Conservation (phyloP, 2,329 filamentous ascomycete genomes). For the Fusarium subtropicale region DNA sequence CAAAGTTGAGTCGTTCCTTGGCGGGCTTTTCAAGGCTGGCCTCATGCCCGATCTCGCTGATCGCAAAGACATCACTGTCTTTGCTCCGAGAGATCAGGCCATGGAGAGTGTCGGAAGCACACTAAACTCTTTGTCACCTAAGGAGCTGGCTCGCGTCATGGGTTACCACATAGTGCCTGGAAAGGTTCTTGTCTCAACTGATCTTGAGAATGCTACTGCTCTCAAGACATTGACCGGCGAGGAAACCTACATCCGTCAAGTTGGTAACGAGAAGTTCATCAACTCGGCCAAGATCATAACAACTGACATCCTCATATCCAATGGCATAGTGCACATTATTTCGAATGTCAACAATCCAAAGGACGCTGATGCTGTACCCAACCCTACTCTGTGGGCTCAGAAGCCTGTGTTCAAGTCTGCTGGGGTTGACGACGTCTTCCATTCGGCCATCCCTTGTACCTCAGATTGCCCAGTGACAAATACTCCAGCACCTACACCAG, state of each 20-base stretch:
- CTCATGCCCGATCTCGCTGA: constrained; percentile 57
- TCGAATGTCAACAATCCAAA: constrained; percentile 64
- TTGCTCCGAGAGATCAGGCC: constrained; percentile 71
- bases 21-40: constrained; percentile 49
- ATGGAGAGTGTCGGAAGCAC: constrained; percentile 68
- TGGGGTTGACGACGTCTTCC: constrained; percentile 56
- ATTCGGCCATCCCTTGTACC: constrained; percentile 58
- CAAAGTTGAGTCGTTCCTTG: constrained; percentile 55
- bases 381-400: constrained; percentile 56
- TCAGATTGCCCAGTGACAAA: constrained; percentile 48
- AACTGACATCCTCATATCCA: constrained; percentile 65
- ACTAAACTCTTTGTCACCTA: constrained; percentile 58
- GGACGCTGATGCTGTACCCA: constrained; percentile 50
- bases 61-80: constrained; percentile 66
- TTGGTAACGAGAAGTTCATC: constrained; percentile 60
- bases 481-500: constrained; percentile 21
- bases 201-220: constrained; percentile 50
- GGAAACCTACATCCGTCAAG: constrained; percentile 54
- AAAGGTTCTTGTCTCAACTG: constrained; percentile 63
- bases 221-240: constrained; percentile 53
- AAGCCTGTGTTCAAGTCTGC: constrained; percentile 66
- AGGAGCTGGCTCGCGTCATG: constrained; percentile 65
- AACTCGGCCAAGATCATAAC: constrained; percentile 66
- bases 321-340: constrained; percentile 69
- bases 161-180: constrained; percentile 73